Percentiles rank a stretch among this genome's conserved stretches.
Evolutionary conservation across 768 basidiomycete species (phyloP).

Genomic region (Lactarius sanguifluus): DNA sequence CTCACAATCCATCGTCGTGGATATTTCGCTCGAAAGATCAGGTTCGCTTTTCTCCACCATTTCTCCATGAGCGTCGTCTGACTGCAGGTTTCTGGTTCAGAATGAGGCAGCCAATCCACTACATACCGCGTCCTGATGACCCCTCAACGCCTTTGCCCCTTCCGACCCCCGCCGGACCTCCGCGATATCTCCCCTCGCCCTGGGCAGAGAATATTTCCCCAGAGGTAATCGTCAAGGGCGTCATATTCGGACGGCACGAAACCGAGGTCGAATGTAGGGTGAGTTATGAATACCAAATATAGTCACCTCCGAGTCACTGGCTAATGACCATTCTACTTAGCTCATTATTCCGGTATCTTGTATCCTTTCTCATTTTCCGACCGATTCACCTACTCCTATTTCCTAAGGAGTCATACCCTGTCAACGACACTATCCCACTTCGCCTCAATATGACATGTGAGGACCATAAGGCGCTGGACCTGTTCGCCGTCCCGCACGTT

Average conservation of each 20-base stretch:
- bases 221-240: constrained; percentile 12
- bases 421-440: constrained; percentile 18
- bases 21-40: constrained; percentile 1
- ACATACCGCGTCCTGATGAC: not conserved
- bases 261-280: constrained; percentile 25
- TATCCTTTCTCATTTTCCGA: not conserved
- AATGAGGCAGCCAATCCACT: not conserved
- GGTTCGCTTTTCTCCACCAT: constrained; percentile 10
- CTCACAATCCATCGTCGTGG: constrained; percentile 21
- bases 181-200: not conserved
- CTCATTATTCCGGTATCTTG: constrained; percentile 14
- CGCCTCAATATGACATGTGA: constrained; percentile 17
- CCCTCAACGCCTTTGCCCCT: not conserved
- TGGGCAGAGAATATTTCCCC: constrained; percentile 11
- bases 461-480: constrained; percentile 7
- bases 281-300: not conserved
- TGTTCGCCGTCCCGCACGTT: constrained; percentile 9
- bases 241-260: not conserved
- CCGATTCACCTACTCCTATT: not conserved
- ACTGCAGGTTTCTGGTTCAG: not conserved
- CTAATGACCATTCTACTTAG: constrained; percentile 4
- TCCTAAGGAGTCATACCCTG: constrained; percentile 6
- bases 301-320: not conserved
- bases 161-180: not conserved
- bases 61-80: not conserved